Percentiles rank a stretch among this genome's conserved stretches.
phyloP scores from a whole-genome alignment of 116 monocot species.

The Papilionanthe hybrid region DNA sequence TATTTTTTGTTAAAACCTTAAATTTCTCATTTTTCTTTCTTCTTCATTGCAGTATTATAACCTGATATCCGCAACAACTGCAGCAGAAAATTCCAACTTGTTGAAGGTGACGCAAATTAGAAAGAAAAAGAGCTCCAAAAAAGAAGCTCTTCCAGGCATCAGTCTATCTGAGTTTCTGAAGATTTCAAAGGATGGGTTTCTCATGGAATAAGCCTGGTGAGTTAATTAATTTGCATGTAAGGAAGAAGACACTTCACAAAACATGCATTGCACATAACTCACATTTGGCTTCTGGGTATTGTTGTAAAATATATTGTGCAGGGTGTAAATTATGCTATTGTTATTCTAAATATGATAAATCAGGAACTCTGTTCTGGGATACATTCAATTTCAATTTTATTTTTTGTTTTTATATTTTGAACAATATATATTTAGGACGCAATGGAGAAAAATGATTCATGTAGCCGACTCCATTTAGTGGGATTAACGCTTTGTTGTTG shows the following conservation, averaged over 20 bases:
- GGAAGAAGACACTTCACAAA: not conserved
- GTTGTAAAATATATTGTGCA: not conserved
- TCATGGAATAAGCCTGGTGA: not conserved
- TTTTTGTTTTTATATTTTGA: too few species aligned
- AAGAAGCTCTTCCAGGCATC: conserved; percentile 29
- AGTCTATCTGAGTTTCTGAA: conserved; percentile 56
- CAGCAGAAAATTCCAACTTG: conserved; percentile 23
- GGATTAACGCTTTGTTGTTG: too few species aligned
- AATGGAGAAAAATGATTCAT: too few species aligned
- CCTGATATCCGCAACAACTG: conserved; percentile 44
- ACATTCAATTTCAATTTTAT: not conserved
- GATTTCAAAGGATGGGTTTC: conserved; percentile 37
- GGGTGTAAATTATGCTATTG: not conserved
- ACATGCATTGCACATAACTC: too few species aligned
- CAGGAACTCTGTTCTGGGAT: not conserved
- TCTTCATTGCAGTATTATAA: conserved; percentile 62
- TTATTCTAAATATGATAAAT: not conserved
- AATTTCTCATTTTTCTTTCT: not conserved
- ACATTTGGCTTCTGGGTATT: not conserved
- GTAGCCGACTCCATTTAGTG: too few species aligned
- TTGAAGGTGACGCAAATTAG: conserved; percentile 55
- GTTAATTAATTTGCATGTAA: not conserved
- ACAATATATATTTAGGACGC: too few species aligned
- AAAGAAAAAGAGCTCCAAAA: conserved; percentile 44
- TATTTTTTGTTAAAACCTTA: not conserved